Conservation (phyloP, 257 asterid genomes). For the Linaria vulgaris region DNA sequence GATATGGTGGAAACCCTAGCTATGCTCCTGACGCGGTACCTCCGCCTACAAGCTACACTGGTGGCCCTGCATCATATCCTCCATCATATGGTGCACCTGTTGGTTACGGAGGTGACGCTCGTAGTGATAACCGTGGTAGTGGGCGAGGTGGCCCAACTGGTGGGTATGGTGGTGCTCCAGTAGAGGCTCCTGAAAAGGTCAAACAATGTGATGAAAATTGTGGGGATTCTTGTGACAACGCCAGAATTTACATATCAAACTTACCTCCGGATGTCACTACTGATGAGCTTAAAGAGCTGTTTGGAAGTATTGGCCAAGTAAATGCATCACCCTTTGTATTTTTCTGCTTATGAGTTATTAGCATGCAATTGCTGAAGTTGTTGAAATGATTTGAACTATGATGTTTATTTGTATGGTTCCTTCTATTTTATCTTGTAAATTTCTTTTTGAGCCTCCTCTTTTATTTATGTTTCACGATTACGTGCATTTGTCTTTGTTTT, state of each 20-base stretch:
- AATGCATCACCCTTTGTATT: conserved; percentile 43
- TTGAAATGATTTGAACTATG: neutral
- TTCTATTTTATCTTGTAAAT: conserved; percentile 7
- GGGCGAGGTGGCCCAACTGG: conserved; percentile 75
- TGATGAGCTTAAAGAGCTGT: conserved; percentile 91
- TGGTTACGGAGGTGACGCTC: conserved; percentile 64
- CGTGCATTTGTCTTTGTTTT: neutral
- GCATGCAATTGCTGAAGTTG: neutral
- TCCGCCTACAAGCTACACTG: conserved; percentile 86
- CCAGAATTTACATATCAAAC: conserved; percentile 96
- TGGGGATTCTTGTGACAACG: conserved; percentile 89
- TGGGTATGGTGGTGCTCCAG: conserved; percentile 64
- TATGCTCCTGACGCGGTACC: conserved; percentile 75
- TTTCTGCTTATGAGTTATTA: conserved; percentile 22
- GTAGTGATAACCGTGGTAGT: conserved; percentile 56
- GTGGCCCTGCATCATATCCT: conserved; percentile 85
- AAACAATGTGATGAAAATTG: conserved; percentile 96
- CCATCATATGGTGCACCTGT: conserved; percentile 89
- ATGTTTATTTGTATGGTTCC: conserved; percentile 11
- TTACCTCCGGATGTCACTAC: conserved; percentile 92
- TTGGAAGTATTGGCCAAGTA: conserved; percentile 99
- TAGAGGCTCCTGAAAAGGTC: conserved; percentile 70
- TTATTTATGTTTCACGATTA: too few relatives aligned
- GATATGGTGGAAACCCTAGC: conserved; percentile 64
- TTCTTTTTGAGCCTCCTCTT: neutral